A percentile compares a stretch with the other conserved stretches of the same genome.
These are phyloP conservation scores for Talaromyces stipitatus DNA, from an alignment of 495 filamentous ascomycete species.

Conservation along the genomic window DNA sequence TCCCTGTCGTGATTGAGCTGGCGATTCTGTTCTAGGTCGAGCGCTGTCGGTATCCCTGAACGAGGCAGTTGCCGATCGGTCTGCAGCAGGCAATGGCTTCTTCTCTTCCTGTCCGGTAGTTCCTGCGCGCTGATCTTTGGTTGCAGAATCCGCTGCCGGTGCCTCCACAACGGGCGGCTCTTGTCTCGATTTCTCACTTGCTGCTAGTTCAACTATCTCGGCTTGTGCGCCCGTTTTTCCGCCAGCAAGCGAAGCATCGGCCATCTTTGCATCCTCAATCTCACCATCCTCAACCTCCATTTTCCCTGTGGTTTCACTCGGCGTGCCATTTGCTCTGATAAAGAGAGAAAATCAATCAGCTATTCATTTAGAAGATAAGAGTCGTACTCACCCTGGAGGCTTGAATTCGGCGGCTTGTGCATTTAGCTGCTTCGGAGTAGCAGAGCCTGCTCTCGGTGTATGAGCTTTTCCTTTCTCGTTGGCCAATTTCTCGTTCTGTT, in stretches of 20 bases:
- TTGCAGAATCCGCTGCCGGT: conserved; percentile 9
- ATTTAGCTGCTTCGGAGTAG: conserved; percentile 34
- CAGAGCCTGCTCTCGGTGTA: conserved; percentile 29
- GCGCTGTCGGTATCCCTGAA: background rate
- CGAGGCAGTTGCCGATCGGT: background rate
- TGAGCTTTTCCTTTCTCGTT: conserved; percentile 23
- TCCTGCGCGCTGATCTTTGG: background rate
- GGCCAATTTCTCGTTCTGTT: conserved; percentile 15
- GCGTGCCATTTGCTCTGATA: conserved; percentile 23
- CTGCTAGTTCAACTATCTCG: conserved; percentile 6
- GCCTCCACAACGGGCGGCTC: conserved; percentile 6
- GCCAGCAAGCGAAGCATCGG: conserved; percentile 19
- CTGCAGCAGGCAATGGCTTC: background rate
- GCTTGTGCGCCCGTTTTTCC: conserved; percentile 6
- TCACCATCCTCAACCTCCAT: conserved; percentile 73
- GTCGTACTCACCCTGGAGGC: conserved; percentile 26
- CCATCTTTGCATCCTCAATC: conserved; percentile 59
- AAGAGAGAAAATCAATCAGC: background rate
- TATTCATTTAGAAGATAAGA: background rate
- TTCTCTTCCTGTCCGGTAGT: background rate
- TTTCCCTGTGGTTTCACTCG: conserved; percentile 20
- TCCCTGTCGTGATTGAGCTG: conserved; percentile 16
- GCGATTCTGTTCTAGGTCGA: conserved; percentile 8
- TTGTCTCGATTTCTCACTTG: conserved; percentile 1
- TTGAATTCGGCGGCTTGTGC: conserved; percentile 41